phyloP scores from a whole-genome alignment of 345 rosid genomes.

The Eucalyptus shirleyi region DNA sequence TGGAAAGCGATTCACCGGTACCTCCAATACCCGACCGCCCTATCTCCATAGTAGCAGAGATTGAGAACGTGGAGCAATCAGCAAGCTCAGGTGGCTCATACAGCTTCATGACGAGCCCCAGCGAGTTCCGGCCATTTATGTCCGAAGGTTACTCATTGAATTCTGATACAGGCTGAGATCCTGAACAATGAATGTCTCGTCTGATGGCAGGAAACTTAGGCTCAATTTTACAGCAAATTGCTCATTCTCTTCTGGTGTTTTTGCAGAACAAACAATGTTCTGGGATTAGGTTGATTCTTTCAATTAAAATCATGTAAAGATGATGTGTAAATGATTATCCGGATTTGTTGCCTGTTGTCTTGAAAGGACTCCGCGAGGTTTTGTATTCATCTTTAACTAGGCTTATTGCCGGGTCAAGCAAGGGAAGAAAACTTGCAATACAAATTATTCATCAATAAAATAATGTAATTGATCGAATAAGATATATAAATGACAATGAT shows the following conservation, averaged over 20 bases:
- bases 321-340: not conserved
- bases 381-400: not conserved
- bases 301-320: not conserved
- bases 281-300: not conserved
- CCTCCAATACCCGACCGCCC: conserved; percentile 68
- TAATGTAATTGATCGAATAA: not conserved
- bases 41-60: conserved; percentile 40
- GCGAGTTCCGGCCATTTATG: not conserved
- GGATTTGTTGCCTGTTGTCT: not conserved
- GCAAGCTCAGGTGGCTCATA: conserved; percentile 35
- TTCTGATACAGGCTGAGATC: not conserved
- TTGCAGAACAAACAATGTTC: not conserved
- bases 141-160: not conserved
- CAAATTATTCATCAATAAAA: not conserved
- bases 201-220: not conserved
- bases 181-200: not conserved
- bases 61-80: conserved; percentile 43
- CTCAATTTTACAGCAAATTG: not conserved
- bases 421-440: not conserved
- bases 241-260: not conserved
- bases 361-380: not conserved
- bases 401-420: not conserved
- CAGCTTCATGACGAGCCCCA: not conserved
- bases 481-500: not conserved
- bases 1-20: conserved; percentile 58